Conservation (phyloP, 208 protist species). For the Entamoeba dispar region DNA sequence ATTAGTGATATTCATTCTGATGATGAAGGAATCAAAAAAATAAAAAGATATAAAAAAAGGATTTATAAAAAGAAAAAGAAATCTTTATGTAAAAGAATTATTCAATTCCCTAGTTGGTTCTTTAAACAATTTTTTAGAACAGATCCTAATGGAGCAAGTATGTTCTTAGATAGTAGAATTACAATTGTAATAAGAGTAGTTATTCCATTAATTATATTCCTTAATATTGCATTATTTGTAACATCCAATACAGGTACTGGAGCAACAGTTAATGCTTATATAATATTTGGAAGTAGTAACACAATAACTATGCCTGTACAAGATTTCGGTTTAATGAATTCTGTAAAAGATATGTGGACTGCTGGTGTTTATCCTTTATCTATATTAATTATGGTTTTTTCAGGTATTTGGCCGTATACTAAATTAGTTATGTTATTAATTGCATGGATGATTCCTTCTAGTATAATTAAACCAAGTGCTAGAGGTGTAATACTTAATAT, state of each 20-base stretch:
- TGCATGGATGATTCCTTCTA: constrained; percentile 41
- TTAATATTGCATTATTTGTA: constrained; percentile 42
- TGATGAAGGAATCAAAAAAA: neutral
- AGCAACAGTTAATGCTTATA: neutral
- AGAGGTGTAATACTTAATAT: neutral
- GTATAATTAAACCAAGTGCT: constrained; percentile 34
- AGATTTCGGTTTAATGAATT: neutral
- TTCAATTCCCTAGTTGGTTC: neutral
- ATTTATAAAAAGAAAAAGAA: neutral
- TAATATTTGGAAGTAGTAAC: neutral
- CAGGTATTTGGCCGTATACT: constrained; percentile 66
- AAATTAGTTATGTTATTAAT: constrained; percentile 51
- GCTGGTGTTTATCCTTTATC: constrained; percentile 50
- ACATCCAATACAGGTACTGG: constrained; percentile 28
- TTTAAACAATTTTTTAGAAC: neutral
- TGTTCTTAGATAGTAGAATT: neutral
- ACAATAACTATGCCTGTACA: neutral
- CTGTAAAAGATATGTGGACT: neutral
- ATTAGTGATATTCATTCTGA: neutral
- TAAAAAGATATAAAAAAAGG: no score
- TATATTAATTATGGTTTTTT: constrained; percentile 59
- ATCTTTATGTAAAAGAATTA: neutral
- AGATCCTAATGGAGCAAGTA: neutral
- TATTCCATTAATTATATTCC: constrained; percentile 24
- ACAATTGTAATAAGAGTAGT: neutral